These are phyloP conservation scores for Aspergillus indologenus DNA, from an alignment of 495 filamentous ascomycete genomes.

Conservation along the genomic window DNA sequence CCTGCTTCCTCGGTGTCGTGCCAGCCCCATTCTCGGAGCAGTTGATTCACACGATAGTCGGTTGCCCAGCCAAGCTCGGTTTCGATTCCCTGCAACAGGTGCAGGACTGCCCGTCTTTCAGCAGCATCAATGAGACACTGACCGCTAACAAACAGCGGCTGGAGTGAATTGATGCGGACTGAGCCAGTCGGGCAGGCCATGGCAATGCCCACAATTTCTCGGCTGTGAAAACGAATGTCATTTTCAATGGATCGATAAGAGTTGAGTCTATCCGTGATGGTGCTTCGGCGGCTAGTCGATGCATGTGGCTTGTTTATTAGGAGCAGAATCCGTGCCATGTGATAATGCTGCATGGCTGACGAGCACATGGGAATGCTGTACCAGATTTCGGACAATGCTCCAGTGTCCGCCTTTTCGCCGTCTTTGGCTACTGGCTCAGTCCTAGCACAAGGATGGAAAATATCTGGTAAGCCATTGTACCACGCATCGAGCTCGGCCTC, in stretches of 20 bases:
- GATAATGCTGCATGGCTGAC: slow-evolving; percentile 62
- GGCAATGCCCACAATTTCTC: slow-evolving; percentile 56
- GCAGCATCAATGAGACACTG: slow-evolving; percentile 52
- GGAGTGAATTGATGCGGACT: slow-evolving; percentile 57
- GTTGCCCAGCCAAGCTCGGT: slow-evolving; percentile 61
- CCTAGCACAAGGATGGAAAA: slow-evolving; percentile 53
- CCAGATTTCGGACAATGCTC: slow-evolving; percentile 58
- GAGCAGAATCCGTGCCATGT: slow-evolving; percentile 61
- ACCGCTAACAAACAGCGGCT: slow-evolving; percentile 61
- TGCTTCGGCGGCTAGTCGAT: slow-evolving; percentile 48
- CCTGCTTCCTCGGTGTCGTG: slow-evolving; percentile 21
- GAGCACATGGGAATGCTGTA: slow-evolving; percentile 61
- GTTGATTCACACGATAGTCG: slow-evolving; percentile 56
- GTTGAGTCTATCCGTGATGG: slow-evolving; percentile 49
- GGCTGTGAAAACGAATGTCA: slow-evolving; percentile 55
- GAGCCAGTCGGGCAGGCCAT: slow-evolving; percentile 52
- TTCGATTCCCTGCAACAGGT: slow-evolving; percentile 56
- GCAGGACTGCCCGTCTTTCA: slow-evolving; percentile 50
- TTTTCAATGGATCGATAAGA: slow-evolving; percentile 52
- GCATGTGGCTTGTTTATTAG: slow-evolving; percentile 61
- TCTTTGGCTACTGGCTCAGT: slow-evolving; percentile 24
- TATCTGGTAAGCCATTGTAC: slow-evolving; percentile 56
- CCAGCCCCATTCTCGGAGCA: slow-evolving; percentile 57
- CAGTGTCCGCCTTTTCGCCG: slow-evolving; percentile 27
- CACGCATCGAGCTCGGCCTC: slow-evolving; percentile 56